phyloP scores from a whole-genome alignment of 2,329 filamentous ascomycete species.

The Chaetomium sp. region DNA sequence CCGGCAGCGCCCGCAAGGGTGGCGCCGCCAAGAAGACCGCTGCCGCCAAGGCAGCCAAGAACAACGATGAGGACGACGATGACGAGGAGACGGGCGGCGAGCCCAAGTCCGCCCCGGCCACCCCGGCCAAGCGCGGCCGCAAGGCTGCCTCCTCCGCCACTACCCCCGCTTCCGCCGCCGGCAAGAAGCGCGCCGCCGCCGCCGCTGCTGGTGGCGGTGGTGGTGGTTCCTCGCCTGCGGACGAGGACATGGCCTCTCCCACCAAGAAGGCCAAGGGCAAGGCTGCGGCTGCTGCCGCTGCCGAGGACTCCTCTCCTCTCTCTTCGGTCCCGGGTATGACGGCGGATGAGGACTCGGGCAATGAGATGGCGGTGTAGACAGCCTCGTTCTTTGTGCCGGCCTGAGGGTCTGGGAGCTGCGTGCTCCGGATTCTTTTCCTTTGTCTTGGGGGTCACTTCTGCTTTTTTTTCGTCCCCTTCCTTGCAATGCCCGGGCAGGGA shows the following conservation, averaged over 20 bases:
- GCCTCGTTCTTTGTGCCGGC: slow-evolving; percentile 4
- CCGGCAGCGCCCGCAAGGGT: neutral
- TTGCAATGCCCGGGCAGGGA: neutral
- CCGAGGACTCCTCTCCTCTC: neutral
- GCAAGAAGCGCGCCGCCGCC: neutral
- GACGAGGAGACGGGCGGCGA: neutral
- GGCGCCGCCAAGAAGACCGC: neutral
- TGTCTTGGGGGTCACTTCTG: neutral
- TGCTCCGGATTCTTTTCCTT: neutral
- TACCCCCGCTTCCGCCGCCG: neutral
- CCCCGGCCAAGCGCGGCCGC: slow-evolving; percentile 4
- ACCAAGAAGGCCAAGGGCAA: slow-evolving; percentile 10
- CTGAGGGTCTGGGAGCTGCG: neutral
- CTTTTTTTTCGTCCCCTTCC: neutral
- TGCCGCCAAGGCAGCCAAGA: neutral
- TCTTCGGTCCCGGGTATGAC: neutral
- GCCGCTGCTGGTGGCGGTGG: neutral
- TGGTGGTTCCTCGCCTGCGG: neutral
- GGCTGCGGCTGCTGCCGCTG: neutral
- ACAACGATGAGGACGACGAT: neutral
- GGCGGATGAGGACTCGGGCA: neutral
- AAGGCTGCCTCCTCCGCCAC: neutral
- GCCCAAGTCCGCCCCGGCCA: slow-evolving; percentile 7
- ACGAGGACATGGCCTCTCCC: neutral
- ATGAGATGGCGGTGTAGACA: slow-evolving; percentile 12